Base-by-base conservation (phyloP, 768 basidiomycete genomes). In the Amanita phalloides region DNA sequence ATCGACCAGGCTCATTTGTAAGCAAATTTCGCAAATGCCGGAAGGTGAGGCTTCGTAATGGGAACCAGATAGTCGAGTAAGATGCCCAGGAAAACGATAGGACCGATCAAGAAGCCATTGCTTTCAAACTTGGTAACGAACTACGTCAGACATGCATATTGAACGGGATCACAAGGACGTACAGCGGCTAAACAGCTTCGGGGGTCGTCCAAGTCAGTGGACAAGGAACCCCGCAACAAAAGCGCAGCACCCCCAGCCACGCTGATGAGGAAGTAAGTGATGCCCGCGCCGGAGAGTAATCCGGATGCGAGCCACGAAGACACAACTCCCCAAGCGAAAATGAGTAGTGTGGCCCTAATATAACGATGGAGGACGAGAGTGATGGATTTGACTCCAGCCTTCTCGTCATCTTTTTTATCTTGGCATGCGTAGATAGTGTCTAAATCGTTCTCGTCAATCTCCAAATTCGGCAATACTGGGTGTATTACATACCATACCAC, bases 381-480 rank as follows among this genome's bases (percentile, higher is more conserved):
- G 48, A 74, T 79, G 7, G 78, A 80, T 60, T 77, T 74, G 54
- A 81, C 71, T 32, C 77, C 76, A 17, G 71, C 77, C 35, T 68
- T 61, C 33, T 72, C 59, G 62, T 81, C 78, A 65, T 82, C 81
- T 36, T 66, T 62, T 55, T 73, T 73, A 64, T 81, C 79, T 68
- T 80, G 68, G 60, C 74, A 75, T 14, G 73, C 77, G 59, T 80
- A 78, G 57, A 79, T 76, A 0, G 77, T 74, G 60, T 81, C 68
- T 60, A 17, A 13, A 39, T n/a, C 23, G 30, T 35, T 23, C 26
- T 30, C 25, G 13, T 30, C 32, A 28, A 30, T 10, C 4, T 45
- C 25, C 14, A 17, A 30, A 11, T 21, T 23, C n/a, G 1, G 5
- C 41, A 11, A 17, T 39, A 3, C 38, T 39, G 21, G 4, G 41